A percentile compares a stretch with the other conserved stretches of the same genome.
Conservation (phyloP, 2,329 filamentous ascomycete species). For the Penicillium crustosum region DNA sequence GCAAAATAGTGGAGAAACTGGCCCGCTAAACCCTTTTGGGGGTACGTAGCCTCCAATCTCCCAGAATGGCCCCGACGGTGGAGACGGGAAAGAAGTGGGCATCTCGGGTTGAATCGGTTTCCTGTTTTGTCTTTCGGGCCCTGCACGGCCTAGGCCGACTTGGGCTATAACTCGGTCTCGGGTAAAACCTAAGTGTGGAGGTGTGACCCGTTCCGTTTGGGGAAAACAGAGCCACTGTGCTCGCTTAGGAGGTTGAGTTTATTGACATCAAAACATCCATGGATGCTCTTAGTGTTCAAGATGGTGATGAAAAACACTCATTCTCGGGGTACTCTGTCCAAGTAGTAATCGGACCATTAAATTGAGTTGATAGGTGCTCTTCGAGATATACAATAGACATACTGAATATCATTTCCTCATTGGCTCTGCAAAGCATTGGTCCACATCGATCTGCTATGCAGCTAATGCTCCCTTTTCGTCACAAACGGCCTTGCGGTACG, state of each 20-base stretch:
- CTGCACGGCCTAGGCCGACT: constrained; percentile 3
- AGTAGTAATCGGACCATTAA: not conserved
- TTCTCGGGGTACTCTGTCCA: too few relatives aligned
- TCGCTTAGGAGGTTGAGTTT: not conserved
- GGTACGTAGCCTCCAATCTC: constrained; percentile 1
- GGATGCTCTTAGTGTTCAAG: too few relatives aligned
- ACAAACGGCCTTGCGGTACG: constrained; percentile 4
- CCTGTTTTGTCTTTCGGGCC: not conserved
- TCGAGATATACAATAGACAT: not conserved
- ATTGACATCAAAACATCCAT: not conserved
- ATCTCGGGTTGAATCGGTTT: constrained; percentile 3
- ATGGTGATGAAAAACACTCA: too few relatives aligned
- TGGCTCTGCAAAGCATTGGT: constrained; percentile 11
- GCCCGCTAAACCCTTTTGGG: constrained; percentile 8
- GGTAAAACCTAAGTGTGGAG: not conserved
- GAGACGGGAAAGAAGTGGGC: constrained; percentile 1
- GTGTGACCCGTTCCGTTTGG: constrained; percentile 7
- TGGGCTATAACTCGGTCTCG: not conserved
- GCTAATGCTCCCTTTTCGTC: constrained; percentile 13
- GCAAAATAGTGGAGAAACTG: constrained; percentile 16
- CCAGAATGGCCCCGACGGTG: not conserved
- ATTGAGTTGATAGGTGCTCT: not conserved
- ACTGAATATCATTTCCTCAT: not conserved
- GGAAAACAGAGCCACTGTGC: constrained; percentile 17
- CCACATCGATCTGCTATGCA: constrained; percentile 14